Conservation (phyloP, 257 asterid species). For the Coffea canephora region DNA sequence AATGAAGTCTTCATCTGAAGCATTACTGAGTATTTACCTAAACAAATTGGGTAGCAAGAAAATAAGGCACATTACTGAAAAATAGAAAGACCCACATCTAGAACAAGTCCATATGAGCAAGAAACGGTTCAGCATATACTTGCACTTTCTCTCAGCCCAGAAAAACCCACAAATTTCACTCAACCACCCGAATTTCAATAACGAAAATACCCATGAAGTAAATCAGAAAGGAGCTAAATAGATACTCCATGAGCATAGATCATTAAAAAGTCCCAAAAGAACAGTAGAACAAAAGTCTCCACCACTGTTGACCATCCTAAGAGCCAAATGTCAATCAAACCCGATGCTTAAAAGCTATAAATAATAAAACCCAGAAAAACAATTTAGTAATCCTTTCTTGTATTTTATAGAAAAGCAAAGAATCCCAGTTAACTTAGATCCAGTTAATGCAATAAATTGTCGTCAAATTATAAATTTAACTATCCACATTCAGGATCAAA, state of each 20-base stretch:
- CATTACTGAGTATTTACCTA: conserved; percentile 30
- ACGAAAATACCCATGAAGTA: not conserved
- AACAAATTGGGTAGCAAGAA: not conserved
- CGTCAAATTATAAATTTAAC: not conserved
- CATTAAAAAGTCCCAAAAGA: not conserved
- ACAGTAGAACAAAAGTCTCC: not conserved
- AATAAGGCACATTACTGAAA: not conserved
- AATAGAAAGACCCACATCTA: not conserved
- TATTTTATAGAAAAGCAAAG: not conserved
- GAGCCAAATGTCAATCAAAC: not conserved
- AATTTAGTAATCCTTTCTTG: too few relatives aligned
- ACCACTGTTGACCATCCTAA: not conserved
- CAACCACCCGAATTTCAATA: too few relatives aligned
- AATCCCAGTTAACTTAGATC: not conserved
- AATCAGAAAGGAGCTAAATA: not conserved
- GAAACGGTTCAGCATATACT: not conserved
- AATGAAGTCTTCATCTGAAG: conserved; percentile 26
- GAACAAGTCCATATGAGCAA: not conserved
- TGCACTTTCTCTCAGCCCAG: not conserved
- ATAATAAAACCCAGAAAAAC: not conserved
- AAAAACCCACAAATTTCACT: not conserved
- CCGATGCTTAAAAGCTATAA: not conserved
- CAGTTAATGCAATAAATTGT: not conserved
- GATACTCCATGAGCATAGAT: not conserved
- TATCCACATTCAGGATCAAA: not conserved